A percentile compares a stretch with the other conserved stretches of the same genome.
Evolutionary conservation across 108 stramenopile genomes (phyloP).

Genomic region (Fistulifera pelliculosa): DNA sequence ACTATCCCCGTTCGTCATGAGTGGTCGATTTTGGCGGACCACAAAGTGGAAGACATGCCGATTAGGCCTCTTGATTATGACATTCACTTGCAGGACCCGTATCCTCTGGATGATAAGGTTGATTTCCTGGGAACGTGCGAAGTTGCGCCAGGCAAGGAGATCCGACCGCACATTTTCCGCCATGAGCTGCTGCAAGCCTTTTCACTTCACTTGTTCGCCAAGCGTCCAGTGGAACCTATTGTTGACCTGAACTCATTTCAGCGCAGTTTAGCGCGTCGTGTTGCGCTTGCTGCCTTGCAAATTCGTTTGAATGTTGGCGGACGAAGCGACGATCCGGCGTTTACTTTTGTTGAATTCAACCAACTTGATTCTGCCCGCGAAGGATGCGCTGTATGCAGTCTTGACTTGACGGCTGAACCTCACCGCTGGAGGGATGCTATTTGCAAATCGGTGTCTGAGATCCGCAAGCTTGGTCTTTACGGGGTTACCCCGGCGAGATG

Average conservation of each 20-base stretch:
- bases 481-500: conserved; percentile 91
- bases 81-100: conserved; percentile 66
- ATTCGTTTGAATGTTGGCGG: conserved; percentile 93
- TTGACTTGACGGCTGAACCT: conserved; percentile 93
- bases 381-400: conserved; percentile 93
- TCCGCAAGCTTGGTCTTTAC: conserved; percentile 82
- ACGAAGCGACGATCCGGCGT: conserved; percentile 85
- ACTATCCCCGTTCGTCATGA: conserved; percentile 87
- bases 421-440: conserved; percentile 92
- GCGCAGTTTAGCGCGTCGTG: conserved; percentile 76
- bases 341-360: conserved; percentile 97
- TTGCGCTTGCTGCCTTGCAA: conserved; percentile 90
- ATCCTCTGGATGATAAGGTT: conserved; percentile 72
- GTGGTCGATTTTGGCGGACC: conserved; percentile 46
- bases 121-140: conserved; percentile 56
- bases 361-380: conserved; percentile 94
- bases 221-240: conserved; percentile 90
- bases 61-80: conserved; percentile 41
- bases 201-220: conserved; percentile 93
- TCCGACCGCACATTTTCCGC: conserved; percentile 82
- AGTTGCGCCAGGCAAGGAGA: conserved; percentile 47
- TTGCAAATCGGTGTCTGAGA: conserved; percentile 80
- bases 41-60: conserved; percentile 25
- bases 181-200: conserved; percentile 90
- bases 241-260: conserved; percentile 77